Conservation (phyloP, 352 stramenopile species). For the Globisporangium spinosum region DNA sequence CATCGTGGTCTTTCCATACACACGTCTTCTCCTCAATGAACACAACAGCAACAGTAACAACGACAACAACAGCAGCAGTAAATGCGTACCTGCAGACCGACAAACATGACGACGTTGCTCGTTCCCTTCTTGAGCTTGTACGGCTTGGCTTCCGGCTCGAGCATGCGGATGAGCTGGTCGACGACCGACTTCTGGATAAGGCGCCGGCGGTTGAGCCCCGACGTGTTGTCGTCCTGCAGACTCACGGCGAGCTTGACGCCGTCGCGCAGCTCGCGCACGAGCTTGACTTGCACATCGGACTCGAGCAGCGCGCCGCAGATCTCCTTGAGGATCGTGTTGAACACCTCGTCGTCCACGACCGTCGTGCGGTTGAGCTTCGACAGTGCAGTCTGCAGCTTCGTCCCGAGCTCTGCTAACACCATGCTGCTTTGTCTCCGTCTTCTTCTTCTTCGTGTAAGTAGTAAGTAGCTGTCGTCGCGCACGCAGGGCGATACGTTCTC, state of each 20-base stretch:
- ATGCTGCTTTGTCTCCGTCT: conserved; percentile 31
- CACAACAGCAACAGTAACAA: background rate
- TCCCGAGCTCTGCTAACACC: conserved; percentile 88
- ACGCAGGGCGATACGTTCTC: background rate
- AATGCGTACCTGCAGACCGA: conserved; percentile 52
- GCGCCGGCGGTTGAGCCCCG: conserved; percentile 78
- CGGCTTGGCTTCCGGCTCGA: conserved; percentile 78
- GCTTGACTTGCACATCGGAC: conserved; percentile 88
- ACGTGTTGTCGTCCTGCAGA: conserved; percentile 63
- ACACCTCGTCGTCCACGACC: conserved; percentile 88
- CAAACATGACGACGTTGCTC: conserved; percentile 93
- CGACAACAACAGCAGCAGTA: background rate
- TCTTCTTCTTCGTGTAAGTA: background rate
- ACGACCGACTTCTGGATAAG: conserved; percentile 91
- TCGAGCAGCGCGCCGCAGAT: conserved; percentile 89
- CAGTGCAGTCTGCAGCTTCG: conserved; percentile 84
- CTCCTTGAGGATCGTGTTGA: conserved; percentile 90
- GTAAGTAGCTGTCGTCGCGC: background rate
- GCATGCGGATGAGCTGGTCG: conserved; percentile 88
- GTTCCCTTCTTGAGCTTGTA: conserved; percentile 91
- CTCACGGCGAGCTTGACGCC: conserved; percentile 89
- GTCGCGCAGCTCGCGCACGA: conserved; percentile 86
- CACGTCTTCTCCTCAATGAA: background rate
- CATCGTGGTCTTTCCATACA: background rate
- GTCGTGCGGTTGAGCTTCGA: conserved; percentile 85